These are phyloP conservation scores for Magnusiomyces clavatus DNA, from an alignment of 1,139 yeast genomes.

Conservation along the genomic window DNA sequence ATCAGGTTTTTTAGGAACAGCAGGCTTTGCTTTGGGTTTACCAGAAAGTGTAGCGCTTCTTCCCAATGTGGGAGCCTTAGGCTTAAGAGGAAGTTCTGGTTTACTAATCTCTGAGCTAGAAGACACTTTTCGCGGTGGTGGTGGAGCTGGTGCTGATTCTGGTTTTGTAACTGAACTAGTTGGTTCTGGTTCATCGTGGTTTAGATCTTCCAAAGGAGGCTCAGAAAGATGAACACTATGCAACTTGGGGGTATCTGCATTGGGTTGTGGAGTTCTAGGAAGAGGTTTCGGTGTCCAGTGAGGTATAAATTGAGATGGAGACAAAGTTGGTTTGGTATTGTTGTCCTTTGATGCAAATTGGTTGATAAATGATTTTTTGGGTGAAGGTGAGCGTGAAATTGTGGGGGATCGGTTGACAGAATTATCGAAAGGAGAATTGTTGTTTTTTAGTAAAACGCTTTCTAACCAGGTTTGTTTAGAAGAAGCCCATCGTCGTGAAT, in stretches of 20 bases:
- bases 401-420: slow-evolving; percentile 7
- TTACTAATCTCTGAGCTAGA: background rate
- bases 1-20: slow-evolving; percentile 10
- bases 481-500: slow-evolving; percentile 19
- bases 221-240: background rate
- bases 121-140: background rate
- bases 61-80: background rate
- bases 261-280: background rate
- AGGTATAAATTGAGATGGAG: background rate
- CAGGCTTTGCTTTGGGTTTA: slow-evolving; percentile 1
- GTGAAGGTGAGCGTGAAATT: background rate
- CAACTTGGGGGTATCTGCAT: background rate
- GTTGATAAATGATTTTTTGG: too few relatives aligned
- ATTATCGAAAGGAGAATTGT: slow-evolving; percentile 10
- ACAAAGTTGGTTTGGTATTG: background rate
- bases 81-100: background rate
- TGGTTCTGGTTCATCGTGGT: background rate
- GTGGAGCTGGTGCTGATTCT: slow-evolving; percentile 7
- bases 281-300: background rate
- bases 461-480: slow-evolving; percentile 26
- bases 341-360: too few relatives aligned
- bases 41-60: background rate
- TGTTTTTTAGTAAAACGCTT: slow-evolving; percentile 24
- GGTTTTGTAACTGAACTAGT: slow-evolving; percentile 2
- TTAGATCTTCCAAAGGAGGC: too few relatives aligned